Base-by-base conservation (phyloP, 371 early-diverging fungal genomes). In the Batkoa obscura region DNA sequence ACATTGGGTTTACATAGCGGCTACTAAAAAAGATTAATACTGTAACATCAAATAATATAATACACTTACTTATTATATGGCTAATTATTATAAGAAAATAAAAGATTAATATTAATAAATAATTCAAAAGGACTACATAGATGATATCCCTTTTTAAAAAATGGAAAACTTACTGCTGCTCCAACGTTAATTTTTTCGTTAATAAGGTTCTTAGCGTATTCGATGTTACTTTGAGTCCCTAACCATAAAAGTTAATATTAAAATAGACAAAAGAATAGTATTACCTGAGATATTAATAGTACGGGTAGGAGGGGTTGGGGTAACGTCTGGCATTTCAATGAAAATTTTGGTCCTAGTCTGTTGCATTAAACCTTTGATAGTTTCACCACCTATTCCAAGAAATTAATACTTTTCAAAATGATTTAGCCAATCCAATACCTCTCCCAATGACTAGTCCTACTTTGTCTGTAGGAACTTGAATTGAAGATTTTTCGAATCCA, bases 301-400 rank as follows among this genome's bases (percentile, higher is more conserved):
- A 13, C 68, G 62, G 13, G 61, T 64, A 2, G 58, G 58, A 50
- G 67, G 67, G n/a, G 64, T 60, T 32, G 68, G 57, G 53, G 69
- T 59, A 43, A 69, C 58, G 8, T 66, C 70, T 38, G 66, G 73
- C 47, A 74, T 74, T 48, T 83, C 78, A 15, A 86, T 74, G 58
- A 83, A 78, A 60, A 92, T 88, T 52, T 78, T 71, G 13, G 90
- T 87, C 0, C 90, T 86, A 0, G 84, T 77, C 58, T 79, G 76
- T 58, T 82, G 83, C 68, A 91, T 85, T 55, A 94, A 68, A 36
- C 69, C 64, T 64, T 83, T 79, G 35, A 93, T 84, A 5, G 88
- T 93, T 64, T 91, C 94, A 43, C 94, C 90, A 30, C 86, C 78
- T 75, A 46, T 38, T 8, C 36, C 23, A 23, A 23, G 23, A 23